A percentile compares a stretch with the other conserved stretches of the same genome.
These are phyloP conservation scores for Sicyos edulis DNA, from an alignment of 306 rosid genomes.

Conservation along the genomic window DNA sequence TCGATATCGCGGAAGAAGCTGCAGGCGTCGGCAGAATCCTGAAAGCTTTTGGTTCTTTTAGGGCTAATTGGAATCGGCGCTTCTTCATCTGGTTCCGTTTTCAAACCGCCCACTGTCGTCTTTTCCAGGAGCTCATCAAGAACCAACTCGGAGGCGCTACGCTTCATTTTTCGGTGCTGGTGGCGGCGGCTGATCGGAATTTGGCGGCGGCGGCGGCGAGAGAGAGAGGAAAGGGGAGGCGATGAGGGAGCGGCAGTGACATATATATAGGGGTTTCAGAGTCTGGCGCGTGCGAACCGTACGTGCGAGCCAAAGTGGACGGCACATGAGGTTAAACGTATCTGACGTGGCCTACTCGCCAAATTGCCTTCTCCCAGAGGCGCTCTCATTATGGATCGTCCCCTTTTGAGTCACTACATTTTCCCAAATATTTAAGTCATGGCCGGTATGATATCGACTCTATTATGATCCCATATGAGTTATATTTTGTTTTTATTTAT, in stretches of 20 bases:
- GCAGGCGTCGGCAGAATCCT: slow-evolving; percentile 26
- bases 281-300: background rate
- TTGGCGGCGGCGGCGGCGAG: slow-evolving; percentile 7
- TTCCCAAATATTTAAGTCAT: too few relatives aligned
- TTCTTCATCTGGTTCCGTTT: slow-evolving; percentile 30
- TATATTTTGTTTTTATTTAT: too few relatives aligned
- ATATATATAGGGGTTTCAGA: slow-evolving; percentile 2
- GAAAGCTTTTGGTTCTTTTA: slow-evolving; percentile 16
- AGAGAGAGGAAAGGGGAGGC: background rate
- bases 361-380: background rate
- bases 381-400: background rate
- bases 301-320: slow-evolving; percentile 31
- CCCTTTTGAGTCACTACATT: too few relatives aligned
- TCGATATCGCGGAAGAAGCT: slow-evolving; percentile 23
- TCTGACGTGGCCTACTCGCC: background rate
- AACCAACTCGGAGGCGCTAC: slow-evolving; percentile 46
- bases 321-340: slow-evolving; percentile 49
- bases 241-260: background rate
- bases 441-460: too few relatives aligned
- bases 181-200: background rate
- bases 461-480: too few relatives aligned
- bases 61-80: slow-evolving; percentile 7
- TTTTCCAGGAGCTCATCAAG: slow-evolving; percentile 31
- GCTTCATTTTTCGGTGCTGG: slow-evolving; percentile 3
- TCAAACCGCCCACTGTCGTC: slow-evolving; percentile 22